A percentile compares a stretch with the other conserved stretches of the same genome.
Evolutionary conservation across 352 stramenopile species (phyloP).

Genomic region (Phytophthora podocarpi): DNA sequence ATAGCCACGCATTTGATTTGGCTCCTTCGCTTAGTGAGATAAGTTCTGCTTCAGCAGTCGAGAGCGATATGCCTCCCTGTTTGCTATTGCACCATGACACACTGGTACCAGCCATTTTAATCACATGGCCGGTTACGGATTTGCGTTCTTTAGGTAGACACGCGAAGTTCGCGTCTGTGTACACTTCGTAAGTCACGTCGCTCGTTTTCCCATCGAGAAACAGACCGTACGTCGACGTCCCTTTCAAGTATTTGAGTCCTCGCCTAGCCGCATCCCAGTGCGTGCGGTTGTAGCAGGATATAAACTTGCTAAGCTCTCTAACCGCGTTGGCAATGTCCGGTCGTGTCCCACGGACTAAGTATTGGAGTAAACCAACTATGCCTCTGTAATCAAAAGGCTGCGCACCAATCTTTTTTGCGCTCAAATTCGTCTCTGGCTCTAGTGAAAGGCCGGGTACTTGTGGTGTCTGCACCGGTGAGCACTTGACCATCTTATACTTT

Average conservation of each 20-base stretch:
- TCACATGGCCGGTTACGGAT: conserved; percentile 2
- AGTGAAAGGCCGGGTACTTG: conserved; percentile 8
- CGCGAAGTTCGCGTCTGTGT: conserved; percentile 2
- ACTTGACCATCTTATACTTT: background rate
- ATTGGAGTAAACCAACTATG: conserved; percentile 31
- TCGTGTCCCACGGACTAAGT: conserved; percentile 30
- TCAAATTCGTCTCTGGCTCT: conserved; percentile 25
- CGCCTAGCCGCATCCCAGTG: conserved; percentile 25
- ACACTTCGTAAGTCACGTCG: conserved; percentile 3
- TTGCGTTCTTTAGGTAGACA: conserved; percentile 8
- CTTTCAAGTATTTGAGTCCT: no score
- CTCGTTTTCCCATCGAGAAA: conserved; percentile 6
- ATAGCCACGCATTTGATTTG: conserved; percentile 11
- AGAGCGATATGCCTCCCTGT: conserved; percentile 4
- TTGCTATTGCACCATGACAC: conserved; percentile 13
- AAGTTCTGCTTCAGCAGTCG: conserved; percentile 12
- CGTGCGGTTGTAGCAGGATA: conserved; percentile 39
- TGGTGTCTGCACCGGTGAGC: background rate
- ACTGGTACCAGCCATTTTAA: conserved; percentile 2
- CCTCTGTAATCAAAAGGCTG: conserved; percentile 24
- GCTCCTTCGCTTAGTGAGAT: conserved; percentile 9
- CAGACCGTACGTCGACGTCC: conserved; percentile 16
- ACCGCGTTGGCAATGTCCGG: conserved; percentile 39
- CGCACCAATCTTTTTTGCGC: conserved; percentile 16
- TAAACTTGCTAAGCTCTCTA: conserved; percentile 24